phyloP scores from a whole-genome alignment of 164 flowering plant genomes.

The Vitis labrusca region DNA sequence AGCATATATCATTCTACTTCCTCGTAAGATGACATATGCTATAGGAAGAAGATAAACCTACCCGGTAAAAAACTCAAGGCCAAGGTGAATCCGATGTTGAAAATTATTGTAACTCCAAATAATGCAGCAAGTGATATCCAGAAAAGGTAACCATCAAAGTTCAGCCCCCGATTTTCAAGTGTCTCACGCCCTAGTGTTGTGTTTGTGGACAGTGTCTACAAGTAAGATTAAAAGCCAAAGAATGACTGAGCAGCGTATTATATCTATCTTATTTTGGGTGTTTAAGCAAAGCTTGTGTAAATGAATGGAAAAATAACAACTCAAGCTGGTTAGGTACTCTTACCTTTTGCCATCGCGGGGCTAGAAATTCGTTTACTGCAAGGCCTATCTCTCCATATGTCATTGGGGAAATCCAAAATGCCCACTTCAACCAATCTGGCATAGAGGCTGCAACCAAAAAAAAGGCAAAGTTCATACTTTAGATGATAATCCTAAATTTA shows the following conservation, averaged over 20 bases:
- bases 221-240: slow-evolving; percentile 3
- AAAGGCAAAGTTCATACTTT: neutral
- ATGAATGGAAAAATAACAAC: neutral
- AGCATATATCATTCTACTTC: neutral
- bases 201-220: slow-evolving; percentile 35
- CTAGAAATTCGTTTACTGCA: slow-evolving; percentile 39
- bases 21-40: neutral
- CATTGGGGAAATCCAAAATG: slow-evolving; percentile 47
- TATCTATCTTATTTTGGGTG: no score
- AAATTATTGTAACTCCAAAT: slow-evolving; percentile 47
- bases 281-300: no score
- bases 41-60: slow-evolving; percentile 26
- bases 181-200: slow-evolving; percentile 45
- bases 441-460: slow-evolving; percentile 37
- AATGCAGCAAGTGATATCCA: slow-evolving; percentile 63
- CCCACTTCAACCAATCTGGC: slow-evolving; percentile 55
- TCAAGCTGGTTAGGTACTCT: slow-evolving; percentile 2
- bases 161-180: slow-evolving; percentile 49
- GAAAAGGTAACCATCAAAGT: slow-evolving; percentile 38
- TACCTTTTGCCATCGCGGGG: slow-evolving; percentile 56
- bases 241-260: neutral
- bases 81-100: slow-evolving; percentile 48
- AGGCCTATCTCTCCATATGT: slow-evolving; percentile 50
- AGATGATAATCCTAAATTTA: slow-evolving; percentile 5
- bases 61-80: slow-evolving; percentile 52